These are phyloP conservation scores for Ceriops zippeliana DNA, from an alignment of 345 rosid species.

Conservation along the genomic window DNA sequence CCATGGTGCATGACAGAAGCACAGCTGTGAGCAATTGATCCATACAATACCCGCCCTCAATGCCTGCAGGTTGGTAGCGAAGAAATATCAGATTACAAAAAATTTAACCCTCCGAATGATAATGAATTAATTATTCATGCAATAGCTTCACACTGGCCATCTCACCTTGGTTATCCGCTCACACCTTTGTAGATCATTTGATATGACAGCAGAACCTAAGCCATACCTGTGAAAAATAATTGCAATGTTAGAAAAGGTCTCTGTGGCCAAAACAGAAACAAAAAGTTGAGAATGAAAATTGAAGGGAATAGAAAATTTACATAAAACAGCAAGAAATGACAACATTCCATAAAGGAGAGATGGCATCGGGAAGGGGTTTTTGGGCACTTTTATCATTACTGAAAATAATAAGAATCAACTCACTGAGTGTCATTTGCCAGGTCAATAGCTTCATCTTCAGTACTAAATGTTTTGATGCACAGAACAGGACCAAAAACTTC, in stretches of 20 bases:
- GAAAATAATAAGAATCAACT: slow-evolving; percentile 31
- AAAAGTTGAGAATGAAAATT: neutral
- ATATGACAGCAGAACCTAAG: slow-evolving; percentile 81
- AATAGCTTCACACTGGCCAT: slow-evolving; percentile 5
- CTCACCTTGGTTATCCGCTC: slow-evolving; percentile 91
- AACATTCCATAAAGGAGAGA: neutral
- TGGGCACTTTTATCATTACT: neutral
- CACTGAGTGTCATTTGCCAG: slow-evolving; percentile 91
- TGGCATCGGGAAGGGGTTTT: slow-evolving; percentile 3
- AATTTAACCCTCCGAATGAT: neutral
- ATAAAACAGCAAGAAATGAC: neutral
- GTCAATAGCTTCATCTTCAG: slow-evolving; percentile 93
- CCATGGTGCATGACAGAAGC: slow-evolving; percentile 98
- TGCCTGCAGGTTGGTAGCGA: slow-evolving; percentile 40
- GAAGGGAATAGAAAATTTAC: neutral
- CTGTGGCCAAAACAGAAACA: neutral
- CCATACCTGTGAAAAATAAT: slow-evolving; percentile 54
- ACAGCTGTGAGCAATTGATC: slow-evolving; percentile 97
- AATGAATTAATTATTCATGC: neutral
- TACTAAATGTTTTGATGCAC: slow-evolving; percentile 78
- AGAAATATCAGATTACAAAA: slow-evolving; percentile 8
- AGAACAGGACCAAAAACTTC: slow-evolving; percentile 98
- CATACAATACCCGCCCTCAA: slow-evolving; percentile 80
- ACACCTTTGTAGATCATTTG: slow-evolving; percentile 86
- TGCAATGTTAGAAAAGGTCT: slow-evolving; percentile 12